phyloP scores from a whole-genome alignment of 805 yeast species.

The Nakazawaea anatomiae region DNA sequence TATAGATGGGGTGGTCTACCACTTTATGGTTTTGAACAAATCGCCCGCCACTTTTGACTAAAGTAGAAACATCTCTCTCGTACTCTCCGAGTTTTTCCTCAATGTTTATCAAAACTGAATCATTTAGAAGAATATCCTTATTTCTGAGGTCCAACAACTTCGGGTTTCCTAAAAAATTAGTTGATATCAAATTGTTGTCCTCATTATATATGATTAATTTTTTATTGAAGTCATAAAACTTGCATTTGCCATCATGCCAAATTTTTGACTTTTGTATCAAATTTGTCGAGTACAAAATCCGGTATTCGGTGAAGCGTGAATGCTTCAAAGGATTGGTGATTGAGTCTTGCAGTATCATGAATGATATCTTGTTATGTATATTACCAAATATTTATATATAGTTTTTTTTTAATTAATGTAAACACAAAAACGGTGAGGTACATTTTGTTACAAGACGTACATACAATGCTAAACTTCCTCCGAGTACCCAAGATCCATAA shows the following conservation, averaged over 20 bases:
- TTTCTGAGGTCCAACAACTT: constrained; percentile 17
- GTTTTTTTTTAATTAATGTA: not conserved
- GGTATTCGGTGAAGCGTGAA: constrained; percentile 40
- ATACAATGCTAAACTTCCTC: not conserved
- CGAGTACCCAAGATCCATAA: not conserved
- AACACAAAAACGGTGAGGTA: not conserved
- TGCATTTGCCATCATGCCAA: constrained; percentile 48
- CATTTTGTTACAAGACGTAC: not conserved
- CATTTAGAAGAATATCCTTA: constrained; percentile 14
- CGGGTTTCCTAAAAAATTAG: constrained; percentile 22
- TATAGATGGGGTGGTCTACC: not conserved
- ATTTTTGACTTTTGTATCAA: constrained; percentile 38
- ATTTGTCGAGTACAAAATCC: constrained; percentile 40
- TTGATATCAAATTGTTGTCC: constrained; percentile 19
- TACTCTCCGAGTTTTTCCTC: constrained; percentile 24
- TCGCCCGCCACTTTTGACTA: constrained; percentile 10
- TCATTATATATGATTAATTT: constrained; percentile 38
- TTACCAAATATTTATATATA: not conserved
- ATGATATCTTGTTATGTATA: not conserved
- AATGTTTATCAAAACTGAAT: constrained; percentile 25
- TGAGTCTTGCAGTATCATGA: not conserved
- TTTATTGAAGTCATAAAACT: constrained; percentile 40
- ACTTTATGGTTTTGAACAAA: not conserved
- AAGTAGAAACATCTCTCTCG: constrained; percentile 31
- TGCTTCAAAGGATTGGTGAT: constrained; percentile 16